A percentile compares a stretch with the other conserved stretches of the same genome.
These are phyloP conservation scores for Lichtheimia ramosa DNA, from an alignment of 371 early-diverging fungal species.

Conservation along the genomic window DNA sequence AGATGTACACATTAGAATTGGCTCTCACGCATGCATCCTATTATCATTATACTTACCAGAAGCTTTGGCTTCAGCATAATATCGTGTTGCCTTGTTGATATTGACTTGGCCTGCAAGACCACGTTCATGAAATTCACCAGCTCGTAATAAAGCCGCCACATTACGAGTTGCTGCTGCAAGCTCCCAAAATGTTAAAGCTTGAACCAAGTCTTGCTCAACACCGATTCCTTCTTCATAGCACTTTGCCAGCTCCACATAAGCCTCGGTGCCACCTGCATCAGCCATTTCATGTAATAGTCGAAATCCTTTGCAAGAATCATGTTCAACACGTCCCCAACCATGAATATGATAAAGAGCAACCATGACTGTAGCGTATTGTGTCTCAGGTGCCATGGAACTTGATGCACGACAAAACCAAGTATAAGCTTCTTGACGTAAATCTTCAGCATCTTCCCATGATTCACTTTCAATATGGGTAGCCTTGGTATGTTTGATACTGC, in stretches of 20 bases:
- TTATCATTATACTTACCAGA: not conserved
- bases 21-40: not conserved
- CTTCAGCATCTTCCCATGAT: conserved; percentile 16
- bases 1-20: not conserved
- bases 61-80: conserved; percentile 3
- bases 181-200: conserved; percentile 30
- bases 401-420: conserved; percentile 17
- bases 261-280: conserved; percentile 19
- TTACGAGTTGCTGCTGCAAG: conserved; percentile 30
- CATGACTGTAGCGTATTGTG: conserved; percentile 22
- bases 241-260: conserved; percentile 20
- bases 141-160: conserved; percentile 16
- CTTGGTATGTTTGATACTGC: conserved; percentile 16
- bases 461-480: conserved; percentile 6
- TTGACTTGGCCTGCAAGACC: conserved; percentile 20
- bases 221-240: conserved; percentile 32
- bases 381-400: not conserved
- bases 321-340: conserved; percentile 25
- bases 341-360: conserved; percentile 27
- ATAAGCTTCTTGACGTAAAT: conserved; percentile 15
- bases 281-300: conserved; percentile 14
- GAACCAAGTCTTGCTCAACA: conserved; percentile 14
- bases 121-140: conserved; percentile 27
- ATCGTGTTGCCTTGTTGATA: conserved; percentile 1
- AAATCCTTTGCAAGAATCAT: conserved; percentile 13